A percentile compares a stretch with the other conserved stretches of the same genome.
Conservation (phyloP, 2,329 filamentous ascomycete genomes). For the Colletotrichum euphorbiae region DNA sequence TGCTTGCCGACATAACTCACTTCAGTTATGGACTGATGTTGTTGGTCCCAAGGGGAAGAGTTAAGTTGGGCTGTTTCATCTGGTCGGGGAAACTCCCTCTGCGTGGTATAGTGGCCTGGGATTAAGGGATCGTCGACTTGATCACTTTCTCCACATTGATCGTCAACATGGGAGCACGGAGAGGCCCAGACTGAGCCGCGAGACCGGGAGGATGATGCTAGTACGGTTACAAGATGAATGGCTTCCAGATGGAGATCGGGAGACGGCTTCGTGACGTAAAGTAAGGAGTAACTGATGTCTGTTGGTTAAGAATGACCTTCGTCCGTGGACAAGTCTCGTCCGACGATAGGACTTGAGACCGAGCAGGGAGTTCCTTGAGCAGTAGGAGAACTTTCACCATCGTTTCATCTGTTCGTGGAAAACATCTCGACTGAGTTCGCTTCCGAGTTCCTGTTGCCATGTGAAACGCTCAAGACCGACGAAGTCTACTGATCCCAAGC, state of each 20-base stretch:
- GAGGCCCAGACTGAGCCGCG: constrained; percentile 4
- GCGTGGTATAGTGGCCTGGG: constrained; percentile 30
- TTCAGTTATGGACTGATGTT: constrained; percentile 17
- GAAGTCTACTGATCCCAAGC: too few species aligned
- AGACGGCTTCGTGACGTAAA: not conserved
- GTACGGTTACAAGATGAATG: constrained; percentile 16
- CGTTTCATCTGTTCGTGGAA: constrained; percentile 9
- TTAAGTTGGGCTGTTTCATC: constrained; percentile 30
- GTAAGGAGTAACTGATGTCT: not conserved
- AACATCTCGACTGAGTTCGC: not conserved
- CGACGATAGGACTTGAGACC: not conserved
- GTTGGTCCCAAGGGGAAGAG: constrained; percentile 13
- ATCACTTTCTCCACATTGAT: constrained; percentile 26
- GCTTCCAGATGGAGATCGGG: not conserved
- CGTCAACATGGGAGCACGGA: constrained; percentile 21
- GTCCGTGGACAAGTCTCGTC: not conserved
- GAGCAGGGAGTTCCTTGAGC: constrained; percentile 7
- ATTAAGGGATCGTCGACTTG: constrained; percentile 27
- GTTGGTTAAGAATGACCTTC: not conserved
- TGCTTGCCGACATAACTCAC: not conserved
- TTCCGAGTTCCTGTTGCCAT: not conserved
- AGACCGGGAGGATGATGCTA: constrained; percentile 15
- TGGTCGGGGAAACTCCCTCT: constrained; percentile 28
- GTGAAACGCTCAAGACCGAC: constrained; percentile 3
- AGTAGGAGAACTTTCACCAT: not conserved